These are phyloP conservation scores for Pseudozyma pruni DNA, from an alignment of 1,284 basidiomycete genomes.

Conservation along the genomic window DNA sequence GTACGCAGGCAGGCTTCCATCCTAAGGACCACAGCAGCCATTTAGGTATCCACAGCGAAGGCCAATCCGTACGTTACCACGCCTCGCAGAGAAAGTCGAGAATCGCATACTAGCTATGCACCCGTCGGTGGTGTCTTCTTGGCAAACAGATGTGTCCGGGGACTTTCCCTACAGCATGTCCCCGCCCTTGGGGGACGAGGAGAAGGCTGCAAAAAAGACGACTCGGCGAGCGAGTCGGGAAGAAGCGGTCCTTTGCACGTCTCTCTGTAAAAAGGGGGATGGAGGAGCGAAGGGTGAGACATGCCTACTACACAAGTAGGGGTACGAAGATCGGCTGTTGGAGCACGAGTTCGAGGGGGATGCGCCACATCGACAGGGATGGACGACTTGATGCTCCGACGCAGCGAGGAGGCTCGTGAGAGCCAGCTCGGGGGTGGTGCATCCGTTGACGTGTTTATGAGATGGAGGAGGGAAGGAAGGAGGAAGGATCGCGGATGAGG, in stretches of 20 bases:
- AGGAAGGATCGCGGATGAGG: not conserved
- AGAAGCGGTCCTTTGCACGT: slow-evolving; percentile 56
- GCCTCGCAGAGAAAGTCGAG: not conserved
- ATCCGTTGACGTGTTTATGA: slow-evolving; percentile 24
- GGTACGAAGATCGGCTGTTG: slow-evolving; percentile 20
- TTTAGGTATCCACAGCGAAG: slow-evolving; percentile 3
- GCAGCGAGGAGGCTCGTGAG: not conserved
- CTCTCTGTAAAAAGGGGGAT: slow-evolving; percentile 23
- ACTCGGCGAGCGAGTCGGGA: slow-evolving; percentile 7
- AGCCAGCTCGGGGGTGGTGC: slow-evolving; percentile 6
- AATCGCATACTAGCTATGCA: slow-evolving; percentile 24
- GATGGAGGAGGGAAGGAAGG: slow-evolving; percentile 7
- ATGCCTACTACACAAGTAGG: not conserved
- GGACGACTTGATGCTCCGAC: slow-evolving; percentile 2
- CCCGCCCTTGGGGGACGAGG: not conserved
- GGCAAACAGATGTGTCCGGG: slow-evolving; percentile 51
- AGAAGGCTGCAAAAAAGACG: slow-evolving; percentile 48
- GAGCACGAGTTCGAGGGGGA: slow-evolving; percentile 2
- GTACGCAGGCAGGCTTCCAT: slow-evolving; percentile 3
- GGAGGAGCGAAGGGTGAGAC: not conserved
- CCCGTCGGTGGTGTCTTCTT: slow-evolving; percentile 10
- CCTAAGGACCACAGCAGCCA: not conserved
- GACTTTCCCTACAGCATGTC: slow-evolving; percentile 59
- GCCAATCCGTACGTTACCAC: slow-evolving; percentile 41
- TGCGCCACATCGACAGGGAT: not conserved